Evolutionary conservation across 1,284 basidiomycete genomes (phyloP).

Genomic region (Apiotrichum montevideense): DNA sequence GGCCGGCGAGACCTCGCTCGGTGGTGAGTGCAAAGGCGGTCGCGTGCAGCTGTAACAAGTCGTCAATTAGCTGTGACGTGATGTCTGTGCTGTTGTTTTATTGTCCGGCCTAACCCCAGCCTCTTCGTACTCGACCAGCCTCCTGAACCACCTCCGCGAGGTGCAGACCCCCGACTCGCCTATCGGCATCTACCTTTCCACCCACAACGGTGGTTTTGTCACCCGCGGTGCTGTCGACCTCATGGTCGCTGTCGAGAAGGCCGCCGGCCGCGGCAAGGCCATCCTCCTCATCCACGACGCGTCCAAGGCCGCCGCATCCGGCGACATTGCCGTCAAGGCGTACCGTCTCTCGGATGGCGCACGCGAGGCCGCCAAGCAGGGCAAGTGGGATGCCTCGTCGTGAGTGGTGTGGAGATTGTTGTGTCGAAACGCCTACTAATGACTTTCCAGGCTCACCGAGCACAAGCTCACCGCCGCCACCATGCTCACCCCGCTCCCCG

Average conservation of each 20-base stretch:
- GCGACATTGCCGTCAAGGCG: constrained; percentile 85
- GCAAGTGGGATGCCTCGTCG: constrained; percentile 82
- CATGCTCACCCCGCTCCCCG: constrained; percentile 82
- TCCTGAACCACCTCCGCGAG: constrained; percentile 49
- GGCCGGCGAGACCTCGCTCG: constrained; percentile 36
- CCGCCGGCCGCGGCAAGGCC: constrained; percentile 61
- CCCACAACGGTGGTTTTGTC: constrained; percentile 84
- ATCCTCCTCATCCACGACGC: constrained; percentile 82
- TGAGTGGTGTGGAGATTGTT: constrained; percentile 43
- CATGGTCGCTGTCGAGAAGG: constrained; percentile 66
- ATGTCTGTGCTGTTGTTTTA: neutral
- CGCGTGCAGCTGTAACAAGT: no score
- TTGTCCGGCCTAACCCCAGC: constrained; percentile 15
- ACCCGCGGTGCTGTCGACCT: constrained; percentile 84
- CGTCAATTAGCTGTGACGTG: neutral
- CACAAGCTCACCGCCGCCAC: constrained; percentile 83
- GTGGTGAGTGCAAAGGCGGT: constrained; percentile 23
- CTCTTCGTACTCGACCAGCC: constrained; percentile 37
- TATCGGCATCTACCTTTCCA: constrained; percentile 94
- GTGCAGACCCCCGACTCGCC: constrained; percentile 91
- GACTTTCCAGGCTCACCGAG: constrained; percentile 61
- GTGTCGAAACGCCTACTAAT: no score
- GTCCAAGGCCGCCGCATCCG: constrained; percentile 59
- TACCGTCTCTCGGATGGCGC: constrained; percentile 81
- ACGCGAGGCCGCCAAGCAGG: constrained; percentile 74